These are phyloP conservation scores for Cladosporium sp. DNA, from an alignment of 2,329 filamentous ascomycete genomes.

Conservation along the genomic window DNA sequence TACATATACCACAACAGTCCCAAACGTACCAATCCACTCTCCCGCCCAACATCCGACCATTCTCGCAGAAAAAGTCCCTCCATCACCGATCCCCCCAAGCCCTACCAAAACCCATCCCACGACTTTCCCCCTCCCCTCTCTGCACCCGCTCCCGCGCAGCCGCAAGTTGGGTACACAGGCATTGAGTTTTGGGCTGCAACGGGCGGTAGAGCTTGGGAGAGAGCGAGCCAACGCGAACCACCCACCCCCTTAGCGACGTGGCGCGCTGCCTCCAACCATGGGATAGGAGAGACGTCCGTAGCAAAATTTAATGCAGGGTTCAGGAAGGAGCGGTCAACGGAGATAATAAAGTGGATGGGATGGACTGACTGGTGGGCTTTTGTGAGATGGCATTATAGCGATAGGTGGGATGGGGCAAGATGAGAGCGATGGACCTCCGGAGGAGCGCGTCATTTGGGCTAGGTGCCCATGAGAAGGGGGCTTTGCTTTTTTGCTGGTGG, in stretches of 20 bases:
- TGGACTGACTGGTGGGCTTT: not conserved
- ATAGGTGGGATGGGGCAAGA: not conserved
- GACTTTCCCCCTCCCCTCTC: not conserved
- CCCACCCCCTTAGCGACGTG: conserved; percentile 5
- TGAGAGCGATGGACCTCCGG: not conserved
- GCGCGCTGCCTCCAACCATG: conserved; percentile 1
- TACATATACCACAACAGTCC: not conserved
- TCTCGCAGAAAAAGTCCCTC: not conserved
- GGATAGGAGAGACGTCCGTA: not conserved
- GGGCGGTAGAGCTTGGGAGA: not conserved
- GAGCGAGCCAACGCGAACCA: conserved; percentile 12
- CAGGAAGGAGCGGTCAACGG: conserved; percentile 17
- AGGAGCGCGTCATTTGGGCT: not conserved
- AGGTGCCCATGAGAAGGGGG: not conserved
- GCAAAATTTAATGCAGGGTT: not conserved
- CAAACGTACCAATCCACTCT: not conserved
- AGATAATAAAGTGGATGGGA: not conserved
- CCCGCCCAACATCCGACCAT: not conserved
- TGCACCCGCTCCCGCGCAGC: not conserved
- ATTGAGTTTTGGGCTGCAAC: conserved; percentile 19
- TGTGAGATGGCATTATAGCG: not conserved
- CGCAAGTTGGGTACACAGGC: conserved; percentile 14
- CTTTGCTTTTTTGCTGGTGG: not conserved
- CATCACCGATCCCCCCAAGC: not conserved
- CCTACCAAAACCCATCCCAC: not conserved